Evolutionary conservation across 169 alveolate genomes (phyloP), one percentile per base, ranked within the genome.

Genomic region (Perkinsus marinus): DNA sequence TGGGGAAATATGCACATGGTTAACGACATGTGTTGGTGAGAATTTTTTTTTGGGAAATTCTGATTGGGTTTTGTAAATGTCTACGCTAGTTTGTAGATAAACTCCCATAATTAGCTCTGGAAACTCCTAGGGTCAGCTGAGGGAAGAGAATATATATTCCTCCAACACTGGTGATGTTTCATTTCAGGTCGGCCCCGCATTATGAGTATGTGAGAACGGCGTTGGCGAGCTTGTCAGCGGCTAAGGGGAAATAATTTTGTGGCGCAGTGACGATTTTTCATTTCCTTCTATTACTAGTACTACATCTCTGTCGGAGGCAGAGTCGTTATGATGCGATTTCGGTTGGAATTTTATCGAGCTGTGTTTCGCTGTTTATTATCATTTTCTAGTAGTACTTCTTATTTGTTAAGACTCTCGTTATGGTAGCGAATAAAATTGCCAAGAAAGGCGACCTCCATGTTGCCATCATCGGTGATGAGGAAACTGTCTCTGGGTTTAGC

Each of bases 401-500:
- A 9, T 17, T 17, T 17, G 68, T 43, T 17, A 10, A 43, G 26
- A 10, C 17, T 43, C 17, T 43, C 17, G 26, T 17, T 57, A 57
- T 57, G 79, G 79, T 57, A 13, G 79, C 79, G 9, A 26, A 13
- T 16, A 57, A 30, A 30, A 57, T 57, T 30, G 7, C 79, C 79
- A 57, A 57, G 79, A 57, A 57, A 30, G 22, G 79, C 34, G 91
- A 89, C 91, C 90, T 93, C 90, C 41, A 92, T 30, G 57, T 93
- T 36, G 94, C 93, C 68, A 89, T 93, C 17, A 93, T 93, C 30
- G 94, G 93, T 68, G 94, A 94, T 89, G 93, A 96, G 95, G 97
- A 96, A 38, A 96, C 98, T 13, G 98, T 96, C 30, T 95, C 98
- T 26, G 98, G 98, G 39, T 96, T 97, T 92, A 91, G 95, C 57